phyloP scores from a whole-genome alignment of 2,329 filamentous ascomycete genomes.

The Penicillium sp. region DNA sequence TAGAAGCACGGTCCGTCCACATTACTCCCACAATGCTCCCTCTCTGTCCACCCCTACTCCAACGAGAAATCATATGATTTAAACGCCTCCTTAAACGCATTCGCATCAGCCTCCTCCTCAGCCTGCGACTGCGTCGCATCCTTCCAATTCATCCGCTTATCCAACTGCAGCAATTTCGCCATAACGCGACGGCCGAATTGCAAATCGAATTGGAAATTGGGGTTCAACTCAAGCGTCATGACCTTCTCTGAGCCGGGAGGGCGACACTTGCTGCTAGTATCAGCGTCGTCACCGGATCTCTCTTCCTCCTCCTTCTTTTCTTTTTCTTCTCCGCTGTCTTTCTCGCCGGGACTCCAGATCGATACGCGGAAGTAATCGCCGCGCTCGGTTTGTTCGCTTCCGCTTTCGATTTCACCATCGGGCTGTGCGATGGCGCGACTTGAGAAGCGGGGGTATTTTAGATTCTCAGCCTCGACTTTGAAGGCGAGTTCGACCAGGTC shows the following conservation, averaged over 20 bases:
- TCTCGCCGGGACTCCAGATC: slow-evolving; percentile 66
- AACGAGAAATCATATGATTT: slow-evolving; percentile 84
- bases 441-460: slow-evolving; percentile 62
- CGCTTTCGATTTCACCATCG: background rate
- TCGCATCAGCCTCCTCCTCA: slow-evolving; percentile 80
- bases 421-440: slow-evolving; percentile 27
- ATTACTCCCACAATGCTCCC: background rate
- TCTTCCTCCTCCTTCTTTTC: background rate
- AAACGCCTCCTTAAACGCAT: slow-evolving; percentile 80
- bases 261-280: slow-evolving; percentile 1
- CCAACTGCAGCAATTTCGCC: slow-evolving; percentile 82
- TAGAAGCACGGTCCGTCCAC: background rate
- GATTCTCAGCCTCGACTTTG: slow-evolving; percentile 83
- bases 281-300: background rate
- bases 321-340: slow-evolving; percentile 2
- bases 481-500: slow-evolving; percentile 88
- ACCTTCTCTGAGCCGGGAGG: slow-evolving; percentile 65
- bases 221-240: slow-evolving; percentile 74
- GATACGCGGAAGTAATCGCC: slow-evolving; percentile 79
- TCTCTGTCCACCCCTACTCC: slow-evolving; percentile 41
- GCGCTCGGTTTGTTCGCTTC: slow-evolving; percentile 48
- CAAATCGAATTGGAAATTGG: slow-evolving; percentile 79
- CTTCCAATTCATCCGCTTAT: slow-evolving; percentile 81
- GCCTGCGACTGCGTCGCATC: slow-evolving; percentile 77
- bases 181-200: slow-evolving; percentile 89